phyloP scores from a whole-genome alignment of 1,284 basidiomycete species.

The Violaceomyces palustris region DNA sequence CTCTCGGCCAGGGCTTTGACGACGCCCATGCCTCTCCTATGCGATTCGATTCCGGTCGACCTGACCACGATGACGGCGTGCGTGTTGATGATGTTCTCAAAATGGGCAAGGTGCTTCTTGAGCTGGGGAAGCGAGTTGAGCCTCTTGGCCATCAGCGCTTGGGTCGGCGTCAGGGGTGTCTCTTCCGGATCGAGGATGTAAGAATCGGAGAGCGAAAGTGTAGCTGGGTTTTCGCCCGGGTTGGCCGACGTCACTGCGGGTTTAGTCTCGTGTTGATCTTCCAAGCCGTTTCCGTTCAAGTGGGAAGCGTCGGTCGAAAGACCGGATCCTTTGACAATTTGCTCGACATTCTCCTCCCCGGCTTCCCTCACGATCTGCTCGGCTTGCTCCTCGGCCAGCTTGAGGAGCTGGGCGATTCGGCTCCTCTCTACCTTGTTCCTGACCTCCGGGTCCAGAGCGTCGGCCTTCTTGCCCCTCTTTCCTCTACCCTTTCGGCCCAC shows the following conservation, averaged over 20 bases:
- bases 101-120: slow-evolving; percentile 27
- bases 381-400: slow-evolving; percentile 6
- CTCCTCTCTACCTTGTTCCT: slow-evolving; percentile 4
- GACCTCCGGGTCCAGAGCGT: too few species aligned
- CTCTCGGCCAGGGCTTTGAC: slow-evolving; percentile 8
- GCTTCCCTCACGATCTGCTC: slow-evolving; percentile 14
- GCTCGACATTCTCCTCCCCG: slow-evolving; percentile 8
- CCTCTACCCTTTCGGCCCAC: slow-evolving; percentile 1
- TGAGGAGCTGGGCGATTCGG: slow-evolving; percentile 4
- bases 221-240: too few species aligned
- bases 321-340: too few species aligned
- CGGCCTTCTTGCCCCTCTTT: not conserved
- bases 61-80: slow-evolving; percentile 39
- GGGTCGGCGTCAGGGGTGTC: slow-evolving; percentile 7
- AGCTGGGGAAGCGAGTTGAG: slow-evolving; percentile 30
- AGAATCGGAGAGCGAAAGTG: not conserved
- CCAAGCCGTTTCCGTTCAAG: too few species aligned
- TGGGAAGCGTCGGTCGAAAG: too few species aligned
- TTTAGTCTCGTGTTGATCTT: too few species aligned
- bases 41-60: slow-evolving; percentile 6
- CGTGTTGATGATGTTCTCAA: slow-evolving; percentile 26
- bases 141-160: slow-evolving; percentile 12
- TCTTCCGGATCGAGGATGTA: not conserved
- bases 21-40: slow-evolving; percentile 13
- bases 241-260: too few species aligned